Base-by-base conservation (phyloP, 78 protist genomes). In the Dictyostelium intermedium region DNA sequence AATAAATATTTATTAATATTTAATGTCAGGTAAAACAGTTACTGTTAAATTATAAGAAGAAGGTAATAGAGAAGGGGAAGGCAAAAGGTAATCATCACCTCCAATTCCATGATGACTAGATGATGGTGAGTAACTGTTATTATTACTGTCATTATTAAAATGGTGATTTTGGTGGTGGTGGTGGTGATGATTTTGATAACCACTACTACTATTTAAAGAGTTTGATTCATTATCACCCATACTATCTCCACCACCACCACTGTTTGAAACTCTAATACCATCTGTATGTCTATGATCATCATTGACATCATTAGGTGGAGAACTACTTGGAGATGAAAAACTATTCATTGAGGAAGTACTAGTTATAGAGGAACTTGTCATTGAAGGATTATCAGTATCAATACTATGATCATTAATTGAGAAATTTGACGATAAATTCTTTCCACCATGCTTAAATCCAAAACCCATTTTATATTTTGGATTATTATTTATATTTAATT, bases 381-480 rank as follows among this genome's bases (percentile, higher is more conserved):
- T 53, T 27, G 76, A 60, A 39, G 93, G 93, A 63, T 79, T 85
- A 50, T 85, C 92, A 43, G 92, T 85, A 53, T 85, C 92, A 25
- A 85, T 73, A 50, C 41, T 85, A 85, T 85, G 27, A 32, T 39
- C 47, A 16, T 78, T 87, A 53, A 27, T 41, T 41, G 70, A 41
- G 27, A 41, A 35, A 53, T 53, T 53, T 32, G 45, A 85, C 23
- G 78, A 74, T 34, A 61, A 25, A 27, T 39, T 27, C 37, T 79
- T 87, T 14, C 82, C 93, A 66, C 82, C 82, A 32, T 87, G 80
- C 66, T 76, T 87, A 66, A 87, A 87, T 41, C 93, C 93, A 66
- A 87, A 87, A 39, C 93, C 93, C 93, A 87, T 79, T 47, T 87
- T 87, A 69, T 78, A 85, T 9, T 85, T 85, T 18, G 63, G 70